These are phyloP conservation scores for Thyridium curvatum DNA, from an alignment of 2,329 filamentous ascomycete species.

Conservation along the genomic window DNA sequence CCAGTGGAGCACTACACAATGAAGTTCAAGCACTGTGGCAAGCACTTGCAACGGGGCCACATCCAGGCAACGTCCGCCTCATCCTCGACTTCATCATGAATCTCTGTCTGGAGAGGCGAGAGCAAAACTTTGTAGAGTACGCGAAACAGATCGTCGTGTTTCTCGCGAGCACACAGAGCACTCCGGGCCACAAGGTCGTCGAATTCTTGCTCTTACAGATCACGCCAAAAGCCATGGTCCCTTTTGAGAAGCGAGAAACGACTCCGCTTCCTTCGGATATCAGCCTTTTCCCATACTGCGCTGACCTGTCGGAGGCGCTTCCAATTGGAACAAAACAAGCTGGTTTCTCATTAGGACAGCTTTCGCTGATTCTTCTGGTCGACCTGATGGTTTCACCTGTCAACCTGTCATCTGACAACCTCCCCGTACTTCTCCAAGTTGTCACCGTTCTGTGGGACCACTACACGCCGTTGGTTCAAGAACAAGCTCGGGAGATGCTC, in stretches of 20 bases:
- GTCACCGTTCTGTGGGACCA: conserved; percentile 96
- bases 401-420: conserved; percentile 68
- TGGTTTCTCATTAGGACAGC: conserved; percentile 85
- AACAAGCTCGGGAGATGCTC: conserved; percentile 95
- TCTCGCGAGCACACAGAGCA: conserved; percentile 68
- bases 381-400: conserved; percentile 94
- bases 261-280: conserved; percentile 67
- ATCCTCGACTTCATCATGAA: conserved; percentile 96
- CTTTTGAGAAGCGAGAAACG: conserved; percentile 71
- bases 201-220: conserved; percentile 91
- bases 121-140: conserved; percentile 97
- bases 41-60: conserved; percentile 85
- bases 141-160: conserved; percentile 98
- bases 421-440: conserved; percentile 83
- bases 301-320: conserved; percentile 71
- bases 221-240: conserved; percentile 93
- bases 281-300: conserved; percentile 76
- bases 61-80: conserved; percentile 88
- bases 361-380: conserved; percentile 88
- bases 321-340: conserved; percentile 88
- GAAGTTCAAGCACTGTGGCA: conserved; percentile 98
- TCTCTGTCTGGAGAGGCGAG: conserved; percentile 84
- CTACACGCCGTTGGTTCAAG: conserved; percentile 89
- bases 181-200: conserved; percentile 81
- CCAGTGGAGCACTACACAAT: conserved; percentile 81